phyloP scores from a whole-genome alignment of 768 basidiomycete species.

The Rhizopogon rudus region DNA sequence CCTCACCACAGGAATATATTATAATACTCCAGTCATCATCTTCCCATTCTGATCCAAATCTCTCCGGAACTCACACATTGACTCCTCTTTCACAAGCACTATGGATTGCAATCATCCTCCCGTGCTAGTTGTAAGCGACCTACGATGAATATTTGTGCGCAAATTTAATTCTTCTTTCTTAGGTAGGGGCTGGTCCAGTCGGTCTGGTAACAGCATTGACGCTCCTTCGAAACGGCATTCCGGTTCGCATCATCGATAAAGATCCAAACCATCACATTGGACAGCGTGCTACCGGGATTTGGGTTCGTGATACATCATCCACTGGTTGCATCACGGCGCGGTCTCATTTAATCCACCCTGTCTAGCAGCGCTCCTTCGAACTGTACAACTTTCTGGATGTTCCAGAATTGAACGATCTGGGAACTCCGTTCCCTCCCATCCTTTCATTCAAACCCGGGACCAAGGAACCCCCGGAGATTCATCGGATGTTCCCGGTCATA shows the following conservation, averaged over 20 bases:
- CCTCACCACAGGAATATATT: too few relatives aligned
- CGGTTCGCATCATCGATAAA: slow-evolving; percentile 2
- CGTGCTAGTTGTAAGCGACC: too few relatives aligned
- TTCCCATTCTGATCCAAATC: too few relatives aligned
- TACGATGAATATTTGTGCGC: too few relatives aligned
- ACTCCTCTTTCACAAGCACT: too few relatives aligned
- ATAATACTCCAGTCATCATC: too few relatives aligned
- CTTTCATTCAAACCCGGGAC: slow-evolving; percentile 25
- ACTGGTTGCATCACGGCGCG: neutral
- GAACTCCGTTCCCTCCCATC: slow-evolving; percentile 22
- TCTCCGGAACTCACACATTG: too few relatives aligned
- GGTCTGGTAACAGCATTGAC: slow-evolving; percentile 7
- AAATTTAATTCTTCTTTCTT: neutral
- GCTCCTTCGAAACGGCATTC: neutral
- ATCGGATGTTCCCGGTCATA: slow-evolving; percentile 11
- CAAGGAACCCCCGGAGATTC: neutral
- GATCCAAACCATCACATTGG: slow-evolving; percentile 26
- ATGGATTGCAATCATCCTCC: too few relatives aligned
- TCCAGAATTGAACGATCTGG: slow-evolving; percentile 28
- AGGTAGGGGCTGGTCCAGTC: slow-evolving; percentile 3
- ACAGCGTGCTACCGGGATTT: slow-evolving; percentile 33
- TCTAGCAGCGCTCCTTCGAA: slow-evolving; percentile 39
- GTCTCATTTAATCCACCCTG: neutral
- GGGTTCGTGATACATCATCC: slow-evolving; percentile 16
- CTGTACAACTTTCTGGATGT: slow-evolving; percentile 12